A percentile compares a stretch with the other conserved stretches of the same genome.
These are phyloP conservation scores for Blastobotrys raffinosifermentans DNA, from an alignment of 1,139 yeast species.

Conservation along the genomic window DNA sequence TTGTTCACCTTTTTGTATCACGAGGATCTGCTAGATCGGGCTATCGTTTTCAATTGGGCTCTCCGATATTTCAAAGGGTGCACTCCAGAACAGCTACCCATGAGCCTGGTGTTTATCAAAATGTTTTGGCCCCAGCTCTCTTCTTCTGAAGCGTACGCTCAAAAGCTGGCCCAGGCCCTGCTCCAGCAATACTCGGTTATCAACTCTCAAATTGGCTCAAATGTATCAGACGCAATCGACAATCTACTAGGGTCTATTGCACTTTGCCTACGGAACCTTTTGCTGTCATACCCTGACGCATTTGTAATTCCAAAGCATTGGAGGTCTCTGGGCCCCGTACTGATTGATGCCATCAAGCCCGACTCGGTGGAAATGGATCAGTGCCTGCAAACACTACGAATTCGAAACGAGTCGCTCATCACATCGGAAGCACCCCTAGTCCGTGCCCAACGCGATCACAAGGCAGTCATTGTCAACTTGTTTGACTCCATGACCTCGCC, in stretches of 20 bases:
- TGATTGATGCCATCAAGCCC: conserved; percentile 37
- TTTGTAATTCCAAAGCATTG: conserved; percentile 76
- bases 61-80: conserved; percentile 51
- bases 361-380: conserved; percentile 20
- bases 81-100: conserved; percentile 42
- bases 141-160: conserved; percentile 38
- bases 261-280: conserved; percentile 34
- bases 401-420: conserved; percentile 28
- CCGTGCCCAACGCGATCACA: conserved; percentile 19
- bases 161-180: conserved; percentile 28
- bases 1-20: conserved; percentile 60
- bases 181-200: conserved; percentile 19
- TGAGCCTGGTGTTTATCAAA: conserved; percentile 53
- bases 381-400: conserved; percentile 30
- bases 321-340: conserved; percentile 52
- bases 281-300: conserved; percentile 52
- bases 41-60: conserved; percentile 57
- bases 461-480: conserved; percentile 16
- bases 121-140: conserved; percentile 68
- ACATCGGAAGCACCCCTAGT: conserved; percentile 21
- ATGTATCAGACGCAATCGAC: conserved; percentile 34
- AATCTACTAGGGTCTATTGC: conserved; percentile 13
- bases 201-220: conserved; percentile 6
- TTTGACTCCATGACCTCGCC: conserved; percentile 21
- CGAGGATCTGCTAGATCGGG: conserved; percentile 60